Conservation (phyloP, 345 rosid species). For the Brassica juncea region DNA sequence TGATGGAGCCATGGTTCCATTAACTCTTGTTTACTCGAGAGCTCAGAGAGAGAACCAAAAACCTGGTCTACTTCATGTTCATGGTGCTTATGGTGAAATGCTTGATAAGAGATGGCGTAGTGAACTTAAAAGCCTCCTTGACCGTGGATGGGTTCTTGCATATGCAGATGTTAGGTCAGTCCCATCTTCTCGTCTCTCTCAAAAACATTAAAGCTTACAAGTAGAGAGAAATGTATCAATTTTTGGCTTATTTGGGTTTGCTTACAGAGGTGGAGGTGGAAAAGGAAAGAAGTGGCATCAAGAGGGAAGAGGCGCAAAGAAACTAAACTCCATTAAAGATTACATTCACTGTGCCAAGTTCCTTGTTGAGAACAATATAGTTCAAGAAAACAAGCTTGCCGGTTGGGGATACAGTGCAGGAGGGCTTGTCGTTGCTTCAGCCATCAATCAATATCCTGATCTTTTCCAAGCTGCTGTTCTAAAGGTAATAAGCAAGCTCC, state of each 20-base stretch:
- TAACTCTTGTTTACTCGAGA: constrained; percentile 72
- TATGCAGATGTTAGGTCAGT: constrained; percentile 96
- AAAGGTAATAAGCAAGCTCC: constrained; percentile 50
- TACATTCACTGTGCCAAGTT: constrained; percentile 75
- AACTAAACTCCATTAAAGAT: constrained; percentile 74
- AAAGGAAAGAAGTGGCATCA: constrained; percentile 83
- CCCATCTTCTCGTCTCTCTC: constrained; percentile 15
- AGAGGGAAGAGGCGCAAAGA: constrained; percentile 67
- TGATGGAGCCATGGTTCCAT: constrained; percentile 77
- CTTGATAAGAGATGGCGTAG: constrained; percentile 89
- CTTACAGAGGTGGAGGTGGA: constrained; percentile 89
- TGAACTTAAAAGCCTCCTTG: constrained; percentile 96
- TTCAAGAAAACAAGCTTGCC: constrained; percentile 71
- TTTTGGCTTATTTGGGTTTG: constrained; percentile 8
- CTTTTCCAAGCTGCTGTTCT: constrained; percentile 80
- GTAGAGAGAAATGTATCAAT: background rate
- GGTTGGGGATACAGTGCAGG: constrained; percentile 97
- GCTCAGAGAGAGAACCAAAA: constrained; percentile 47
- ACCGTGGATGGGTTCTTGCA: constrained; percentile 94
- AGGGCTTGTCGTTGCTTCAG: constrained; percentile 91
- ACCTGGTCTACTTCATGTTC: constrained; percentile 86
- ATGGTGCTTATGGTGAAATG: constrained; percentile 94
- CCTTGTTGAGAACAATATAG: constrained; percentile 65
- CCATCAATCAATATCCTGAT: constrained; percentile 69
- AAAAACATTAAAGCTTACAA: background rate